A percentile compares a stretch with the other conserved stretches of the same genome.
These are phyloP conservation scores for Bidens hawaiensis DNA, from an alignment of 140 eudicot genomes.

Conservation along the genomic window DNA sequence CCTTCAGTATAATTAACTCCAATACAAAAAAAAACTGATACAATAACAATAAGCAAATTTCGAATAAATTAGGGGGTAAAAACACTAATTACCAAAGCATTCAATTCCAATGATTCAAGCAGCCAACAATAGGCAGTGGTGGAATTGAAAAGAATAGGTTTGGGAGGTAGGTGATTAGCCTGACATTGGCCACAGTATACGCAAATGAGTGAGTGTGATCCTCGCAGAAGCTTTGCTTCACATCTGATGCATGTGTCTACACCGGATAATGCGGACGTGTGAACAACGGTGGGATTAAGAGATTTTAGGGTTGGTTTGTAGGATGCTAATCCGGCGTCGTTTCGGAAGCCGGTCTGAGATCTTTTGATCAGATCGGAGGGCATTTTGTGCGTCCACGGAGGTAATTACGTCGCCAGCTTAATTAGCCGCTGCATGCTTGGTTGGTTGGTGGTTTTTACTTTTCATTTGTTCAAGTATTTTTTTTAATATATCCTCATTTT, in stretches of 20 bases:
- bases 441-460: too few relatives aligned
- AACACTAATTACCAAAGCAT: constrained; percentile 58
- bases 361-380: constrained; percentile 53
- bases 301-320: constrained; percentile 38
- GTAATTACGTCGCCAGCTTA: too few relatives aligned
- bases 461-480: too few relatives aligned
- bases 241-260: constrained; percentile 41
- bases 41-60: background rate
- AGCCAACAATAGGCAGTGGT: constrained; percentile 47
- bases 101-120: constrained; percentile 50
- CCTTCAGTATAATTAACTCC: background rate
- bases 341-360: constrained; percentile 48
- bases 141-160: constrained; percentile 46
- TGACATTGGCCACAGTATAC: constrained; percentile 56
- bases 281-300: too few relatives aligned
- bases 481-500: too few relatives aligned
- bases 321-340: constrained; percentile 53
- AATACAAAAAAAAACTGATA: too few relatives aligned
- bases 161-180: constrained; percentile 32
- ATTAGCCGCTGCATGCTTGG: too few relatives aligned
- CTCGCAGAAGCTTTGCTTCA: constrained; percentile 57
- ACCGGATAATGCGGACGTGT: constrained; percentile 35
- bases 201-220: constrained; percentile 60
- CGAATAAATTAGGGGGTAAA: background rate
- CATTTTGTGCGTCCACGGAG: constrained; percentile 1